Conservation (phyloP, 352 stramenopile genomes). For the Halophytophthora batemanensis region DNA sequence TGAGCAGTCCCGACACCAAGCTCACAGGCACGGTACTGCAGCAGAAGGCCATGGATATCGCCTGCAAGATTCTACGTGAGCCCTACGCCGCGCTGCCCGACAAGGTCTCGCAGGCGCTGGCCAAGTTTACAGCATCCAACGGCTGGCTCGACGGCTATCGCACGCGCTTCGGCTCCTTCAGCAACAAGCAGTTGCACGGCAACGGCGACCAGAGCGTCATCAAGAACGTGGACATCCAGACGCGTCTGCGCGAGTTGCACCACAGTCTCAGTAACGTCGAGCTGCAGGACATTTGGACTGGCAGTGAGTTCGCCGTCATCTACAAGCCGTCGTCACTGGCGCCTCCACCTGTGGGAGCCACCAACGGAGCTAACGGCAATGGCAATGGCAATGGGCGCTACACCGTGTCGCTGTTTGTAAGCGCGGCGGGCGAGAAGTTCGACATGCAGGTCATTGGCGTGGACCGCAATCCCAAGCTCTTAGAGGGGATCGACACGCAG, state of each 20-base stretch:
- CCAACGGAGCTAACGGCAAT: no score
- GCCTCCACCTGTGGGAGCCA: background rate
- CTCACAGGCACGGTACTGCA: conserved; percentile 79
- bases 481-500: conserved; percentile 65
- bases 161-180: conserved; percentile 81
- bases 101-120: conserved; percentile 66
- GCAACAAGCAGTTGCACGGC: conserved; percentile 55
- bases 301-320: conserved; percentile 66
- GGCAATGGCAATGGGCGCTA: conserved; percentile 36
- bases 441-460: conserved; percentile 82
- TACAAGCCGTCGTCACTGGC: conserved; percentile 39
- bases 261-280: conserved; percentile 58
- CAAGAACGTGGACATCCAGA: conserved; percentile 85
- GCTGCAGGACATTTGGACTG: conserved; percentile 79
- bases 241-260: conserved; percentile 77
- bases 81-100: conserved; percentile 66
- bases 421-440: conserved; percentile 69
- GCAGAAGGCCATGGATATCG: conserved; percentile 82
- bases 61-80: conserved; percentile 71
- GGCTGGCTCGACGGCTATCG: conserved; percentile 85
- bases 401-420: conserved; percentile 78
- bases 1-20: conserved; percentile 74
- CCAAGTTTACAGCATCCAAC: conserved; percentile 81
- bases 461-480: conserved; percentile 50
- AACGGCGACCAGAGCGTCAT: conserved; percentile 61